Evolutionary conservation across 2,329 filamentous ascomycete species (phyloP), one percentile per base, ranked within the genome.

Genomic region (Seiridium cupressi): DNA sequence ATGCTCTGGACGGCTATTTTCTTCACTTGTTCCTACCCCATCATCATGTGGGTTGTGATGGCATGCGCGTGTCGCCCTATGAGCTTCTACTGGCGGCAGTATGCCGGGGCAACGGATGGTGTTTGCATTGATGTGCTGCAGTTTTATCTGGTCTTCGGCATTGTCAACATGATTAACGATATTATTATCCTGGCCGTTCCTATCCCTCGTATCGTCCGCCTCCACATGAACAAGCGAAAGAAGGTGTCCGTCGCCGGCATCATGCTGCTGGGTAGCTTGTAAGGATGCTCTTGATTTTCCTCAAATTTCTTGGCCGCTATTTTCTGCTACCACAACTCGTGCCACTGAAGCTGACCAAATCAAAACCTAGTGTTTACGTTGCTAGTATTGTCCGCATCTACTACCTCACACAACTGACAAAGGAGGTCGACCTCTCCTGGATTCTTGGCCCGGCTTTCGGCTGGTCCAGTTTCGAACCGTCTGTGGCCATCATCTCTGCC

Each of bases 401-500:
- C 55, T 65, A 68, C 18, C 64, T 72, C 40, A 62, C 61, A 55
- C 56, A 59, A 49, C 66, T 70, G 34, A 53, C 34, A 65, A 64
- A 13, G 36, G 65, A 4, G 59, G 31, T 53, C 4, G 68, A 73
- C 55, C 32, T 73, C 11, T 69, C 69, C 3, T 74, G 69, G 68
- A 65, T 64, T 13, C 64, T 70, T 51, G 68, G 65, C 46, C 61
- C 68, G 26, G 67, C 69, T 26, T 73, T 73, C 60, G 65, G 72
- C 6, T 72, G 73, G 67, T 74, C 72, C 6, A 70, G 66, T 42
- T 63, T 74, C 35, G 73, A 75, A 60, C 68, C 72, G 7, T 70
- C 68, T 26, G 66, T 73, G 9, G 74, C 71, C n/a, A 73, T 76
- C 55, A 66, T 76, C 9, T 73, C 70, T 35, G 73, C 72, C 11